Conservation (phyloP, 805 yeast species). For the Starmera quercuum region DNA sequence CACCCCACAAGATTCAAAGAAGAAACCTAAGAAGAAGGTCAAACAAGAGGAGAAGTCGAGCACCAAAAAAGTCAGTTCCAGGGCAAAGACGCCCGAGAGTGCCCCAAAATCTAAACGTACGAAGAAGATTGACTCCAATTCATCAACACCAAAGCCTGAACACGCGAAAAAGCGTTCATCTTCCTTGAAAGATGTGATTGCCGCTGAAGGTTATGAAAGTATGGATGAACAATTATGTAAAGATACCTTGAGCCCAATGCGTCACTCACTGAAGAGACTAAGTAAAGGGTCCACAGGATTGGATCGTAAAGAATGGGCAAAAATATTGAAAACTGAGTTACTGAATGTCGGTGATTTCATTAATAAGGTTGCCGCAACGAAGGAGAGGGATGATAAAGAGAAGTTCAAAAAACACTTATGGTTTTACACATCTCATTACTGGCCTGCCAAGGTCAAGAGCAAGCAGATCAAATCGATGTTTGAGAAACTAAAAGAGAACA, state of each 20-base stretch:
- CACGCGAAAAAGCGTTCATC: conserved; percentile 6
- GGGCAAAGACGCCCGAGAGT: conserved; percentile 12
- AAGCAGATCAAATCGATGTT: conserved; percentile 72
- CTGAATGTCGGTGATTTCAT: conserved; percentile 71
- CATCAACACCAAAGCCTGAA: conserved; percentile 6
- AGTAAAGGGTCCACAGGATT: conserved; percentile 67
- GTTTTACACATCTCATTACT: conserved; percentile 75
- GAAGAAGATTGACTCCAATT: conserved; percentile 4
- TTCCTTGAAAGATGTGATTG: conserved; percentile 3
- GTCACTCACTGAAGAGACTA: conserved; percentile 55
- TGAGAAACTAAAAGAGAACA: conserved; percentile 36
- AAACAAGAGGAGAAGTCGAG: conserved; percentile 8
- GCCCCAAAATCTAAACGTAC: neutral
- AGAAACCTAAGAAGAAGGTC: conserved; percentile 19
- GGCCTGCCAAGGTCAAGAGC: conserved; percentile 85
- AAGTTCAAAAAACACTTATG: conserved; percentile 61
- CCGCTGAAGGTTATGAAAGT: conserved; percentile 55
- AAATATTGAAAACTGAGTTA: conserved; percentile 58
- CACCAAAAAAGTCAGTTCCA: neutral
- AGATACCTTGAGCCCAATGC: conserved; percentile 53
- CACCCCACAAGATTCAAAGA: conserved; percentile 20
- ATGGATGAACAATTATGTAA: conserved; percentile 74
- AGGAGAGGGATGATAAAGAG: conserved; percentile 23
- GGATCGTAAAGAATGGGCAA: conserved; percentile 73
- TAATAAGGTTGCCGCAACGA: conserved; percentile 27